Conservation (phyloP, 768 basidiomycete species). For the Cyclocybe cylindracea region DNA sequence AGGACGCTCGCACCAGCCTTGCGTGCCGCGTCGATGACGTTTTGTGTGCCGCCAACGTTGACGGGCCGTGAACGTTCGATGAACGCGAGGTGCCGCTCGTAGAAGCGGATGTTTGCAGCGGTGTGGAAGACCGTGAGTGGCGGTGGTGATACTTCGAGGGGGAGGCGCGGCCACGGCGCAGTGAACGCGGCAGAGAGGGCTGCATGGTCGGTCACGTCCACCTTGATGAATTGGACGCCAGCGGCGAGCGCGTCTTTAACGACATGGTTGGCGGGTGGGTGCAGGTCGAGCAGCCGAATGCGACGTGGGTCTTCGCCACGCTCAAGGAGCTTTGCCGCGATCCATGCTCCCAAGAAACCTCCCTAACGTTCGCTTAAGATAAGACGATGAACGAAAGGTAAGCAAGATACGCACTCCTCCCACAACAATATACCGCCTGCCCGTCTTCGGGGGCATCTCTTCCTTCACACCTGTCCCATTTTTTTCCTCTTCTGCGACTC, state of each 20-base stretch:
- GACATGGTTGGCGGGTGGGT: slow-evolving; percentile 55
- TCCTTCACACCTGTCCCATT: slow-evolving; percentile 33
- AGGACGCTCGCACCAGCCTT: slow-evolving; percentile 55
- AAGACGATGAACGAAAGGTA: neutral
- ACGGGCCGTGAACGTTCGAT: slow-evolving; percentile 57
- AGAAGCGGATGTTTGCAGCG: slow-evolving; percentile 78
- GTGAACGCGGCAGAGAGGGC: slow-evolving; percentile 63
- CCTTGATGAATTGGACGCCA: slow-evolving; percentile 57
- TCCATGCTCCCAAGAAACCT: slow-evolving; percentile 80
- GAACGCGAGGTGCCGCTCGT: slow-evolving; percentile 57
- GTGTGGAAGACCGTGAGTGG: slow-evolving; percentile 74
- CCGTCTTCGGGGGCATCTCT: slow-evolving; percentile 67
- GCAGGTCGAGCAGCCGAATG: slow-evolving; percentile 70
- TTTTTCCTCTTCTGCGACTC: slow-evolving; percentile 23
- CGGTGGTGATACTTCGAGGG: slow-evolving; percentile 21
- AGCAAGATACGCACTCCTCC: slow-evolving; percentile 58
- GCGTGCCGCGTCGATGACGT: slow-evolving; percentile 62
- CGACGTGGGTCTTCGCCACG: slow-evolving; percentile 69
- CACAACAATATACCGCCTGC: slow-evolving; percentile 73
- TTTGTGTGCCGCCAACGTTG: slow-evolving; percentile 68
- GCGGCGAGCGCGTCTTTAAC: slow-evolving; percentile 51
- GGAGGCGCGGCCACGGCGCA: slow-evolving; percentile 57
- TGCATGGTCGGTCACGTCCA: slow-evolving; percentile 55
- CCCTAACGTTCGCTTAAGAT: slow-evolving; percentile 38
- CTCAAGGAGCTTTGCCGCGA: slow-evolving; percentile 64